Evolutionary conservation across 2,329 filamentous ascomycete species (phyloP).

Genomic region (Amesomyces nigricolor): DNA sequence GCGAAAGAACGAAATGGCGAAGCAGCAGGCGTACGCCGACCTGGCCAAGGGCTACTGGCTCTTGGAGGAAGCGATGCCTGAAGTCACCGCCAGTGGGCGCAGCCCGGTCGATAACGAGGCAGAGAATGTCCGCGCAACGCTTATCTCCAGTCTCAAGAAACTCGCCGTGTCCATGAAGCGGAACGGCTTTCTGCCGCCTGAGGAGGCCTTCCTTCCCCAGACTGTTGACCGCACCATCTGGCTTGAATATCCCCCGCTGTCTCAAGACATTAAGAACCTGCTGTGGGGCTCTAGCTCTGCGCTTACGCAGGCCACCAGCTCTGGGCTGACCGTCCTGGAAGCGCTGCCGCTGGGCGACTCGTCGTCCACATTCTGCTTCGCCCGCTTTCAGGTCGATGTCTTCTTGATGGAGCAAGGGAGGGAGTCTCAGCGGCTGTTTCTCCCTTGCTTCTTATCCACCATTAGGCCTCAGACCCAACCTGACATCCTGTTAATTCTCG

Average conservation of each 20-base stretch:
- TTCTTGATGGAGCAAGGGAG: slow-evolving; percentile 68
- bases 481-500: slow-evolving; percentile 65
- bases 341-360: slow-evolving; percentile 75
- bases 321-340: slow-evolving; percentile 53
- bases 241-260: slow-evolving; percentile 69
- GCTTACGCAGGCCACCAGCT: slow-evolving; percentile 42
- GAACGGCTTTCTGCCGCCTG: slow-evolving; percentile 70
- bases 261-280: slow-evolving; percentile 64
- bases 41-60: slow-evolving; percentile 85
- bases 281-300: slow-evolving; percentile 56
- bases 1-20: slow-evolving; percentile 48
- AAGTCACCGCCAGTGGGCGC: slow-evolving; percentile 41
- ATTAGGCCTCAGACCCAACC: slow-evolving; percentile 64
- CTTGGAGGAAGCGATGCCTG: slow-evolving; percentile 48
- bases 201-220: slow-evolving; percentile 64
- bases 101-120: slow-evolving; percentile 42
- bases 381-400: slow-evolving; percentile 67
- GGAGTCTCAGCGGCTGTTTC: slow-evolving; percentile 60
- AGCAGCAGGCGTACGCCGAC: slow-evolving; percentile 77
- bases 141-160: slow-evolving; percentile 64
- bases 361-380: slow-evolving; percentile 68
- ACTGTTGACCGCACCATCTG: slow-evolving; percentile 77
- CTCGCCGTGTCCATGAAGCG: slow-evolving; percentile 77
- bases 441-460: slow-evolving; percentile 72
- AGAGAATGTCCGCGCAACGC: slow-evolving; percentile 48